Conservation (phyloP, 2,329 filamentous ascomycete genomes). For the Botrytis hyacinthi region DNA sequence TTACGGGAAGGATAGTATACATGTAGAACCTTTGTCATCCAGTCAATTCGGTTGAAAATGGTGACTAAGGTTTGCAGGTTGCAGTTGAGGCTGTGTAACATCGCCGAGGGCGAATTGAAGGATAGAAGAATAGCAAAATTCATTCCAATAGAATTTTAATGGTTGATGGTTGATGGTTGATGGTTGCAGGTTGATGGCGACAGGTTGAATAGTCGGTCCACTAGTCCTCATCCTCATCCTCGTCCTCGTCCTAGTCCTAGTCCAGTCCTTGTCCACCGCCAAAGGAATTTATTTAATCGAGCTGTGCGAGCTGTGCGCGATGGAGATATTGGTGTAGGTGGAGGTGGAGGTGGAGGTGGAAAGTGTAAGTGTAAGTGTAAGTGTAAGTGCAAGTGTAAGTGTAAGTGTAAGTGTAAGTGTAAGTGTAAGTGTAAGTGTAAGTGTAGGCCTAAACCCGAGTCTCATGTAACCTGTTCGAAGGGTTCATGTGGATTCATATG, state of each 20-base stretch:
- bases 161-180: not conserved
- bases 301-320: not conserved
- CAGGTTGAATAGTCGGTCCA: not conserved
- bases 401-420: not conserved
- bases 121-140: not conserved
- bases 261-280: not conserved
- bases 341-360: not conserved
- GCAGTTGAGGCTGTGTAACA: constrained; percentile 13
- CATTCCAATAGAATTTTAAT: not conserved
- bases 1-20: not conserved
- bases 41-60: not conserved
- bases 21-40: not conserved
- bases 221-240: not conserved
- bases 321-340: not conserved
- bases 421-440: no score
- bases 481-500: not conserved
- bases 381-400: not conserved
- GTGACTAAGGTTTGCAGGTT: constrained; percentile 2
- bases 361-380: not conserved
- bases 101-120: not conserved
- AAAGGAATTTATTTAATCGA: not conserved
- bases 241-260: not conserved
- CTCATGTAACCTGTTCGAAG: not conserved
- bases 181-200: not conserved
- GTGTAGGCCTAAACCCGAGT: not conserved